Percentiles rank a stretch among this genome's conserved stretches.
These are phyloP conservation scores for Basidiobolus meristosporus DNA, from an alignment of 371 early-diverging fungal genomes.

Conservation along the genomic window DNA sequence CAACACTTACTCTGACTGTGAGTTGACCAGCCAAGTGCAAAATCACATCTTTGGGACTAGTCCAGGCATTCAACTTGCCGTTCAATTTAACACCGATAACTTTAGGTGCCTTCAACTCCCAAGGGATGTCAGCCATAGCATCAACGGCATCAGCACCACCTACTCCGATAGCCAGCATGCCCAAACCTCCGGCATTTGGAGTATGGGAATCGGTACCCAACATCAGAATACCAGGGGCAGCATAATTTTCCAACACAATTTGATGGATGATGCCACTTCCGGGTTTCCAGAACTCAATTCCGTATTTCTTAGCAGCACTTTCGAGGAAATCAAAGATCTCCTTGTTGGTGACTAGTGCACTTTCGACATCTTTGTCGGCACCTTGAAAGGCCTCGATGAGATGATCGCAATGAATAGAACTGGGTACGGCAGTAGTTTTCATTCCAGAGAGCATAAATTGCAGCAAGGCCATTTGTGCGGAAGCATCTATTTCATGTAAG, in stretches of 20 bases:
- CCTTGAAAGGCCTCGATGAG: conserved; percentile 68
- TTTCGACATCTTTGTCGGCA: conserved; percentile 46
- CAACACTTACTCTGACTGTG: conserved; percentile 56
- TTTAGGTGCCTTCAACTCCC: conserved; percentile 87
- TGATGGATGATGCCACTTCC: conserved; percentile 82
- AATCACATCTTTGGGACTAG: conserved; percentile 82
- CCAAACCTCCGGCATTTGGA: conserved; percentile 75
- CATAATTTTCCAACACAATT: conserved; percentile 87
- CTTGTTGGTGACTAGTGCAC: conserved; percentile 44
- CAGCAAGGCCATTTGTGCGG: conserved; percentile 76
- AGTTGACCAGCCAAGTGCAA: conserved; percentile 70
- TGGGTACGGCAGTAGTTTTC: conserved; percentile 68
- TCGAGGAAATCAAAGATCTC: conserved; percentile 78
- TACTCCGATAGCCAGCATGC: no score
- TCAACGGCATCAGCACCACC: no score
- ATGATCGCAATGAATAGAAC: conserved; percentile 86
- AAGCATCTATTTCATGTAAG: conserved; percentile 26
- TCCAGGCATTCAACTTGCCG: conserved; percentile 75
- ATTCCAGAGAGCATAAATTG: conserved; percentile 86
- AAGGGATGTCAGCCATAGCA: conserved; percentile 84
- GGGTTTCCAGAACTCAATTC: conserved; percentile 80
- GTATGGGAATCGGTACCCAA: conserved; percentile 73
- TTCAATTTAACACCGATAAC: conserved; percentile 85
- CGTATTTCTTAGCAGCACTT: conserved; percentile 60
- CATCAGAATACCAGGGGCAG: conserved; percentile 78